Evolutionary conservation across 805 yeast species (phyloP).

Genomic region (Kregervanrija pseudodelftensis): DNA sequence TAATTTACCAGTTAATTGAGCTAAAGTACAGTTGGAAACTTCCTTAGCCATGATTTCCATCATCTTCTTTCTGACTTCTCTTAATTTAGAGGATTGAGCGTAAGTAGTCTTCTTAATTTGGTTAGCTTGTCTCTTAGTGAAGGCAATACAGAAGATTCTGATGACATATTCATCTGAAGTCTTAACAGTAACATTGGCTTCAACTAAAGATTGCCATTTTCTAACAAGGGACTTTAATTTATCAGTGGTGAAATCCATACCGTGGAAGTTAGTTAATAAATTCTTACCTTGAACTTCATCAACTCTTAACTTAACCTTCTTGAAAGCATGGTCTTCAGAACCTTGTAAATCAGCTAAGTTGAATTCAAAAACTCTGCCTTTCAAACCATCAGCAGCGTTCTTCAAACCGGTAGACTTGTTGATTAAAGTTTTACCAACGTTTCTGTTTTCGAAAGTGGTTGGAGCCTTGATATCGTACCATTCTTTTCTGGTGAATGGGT

Average conservation of each 20-base stretch:
- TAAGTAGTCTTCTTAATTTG: slow-evolving; percentile 96
- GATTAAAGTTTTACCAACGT: slow-evolving; percentile 96
- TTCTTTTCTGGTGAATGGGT: slow-evolving; percentile 99
- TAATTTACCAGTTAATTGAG: slow-evolving; percentile 95
- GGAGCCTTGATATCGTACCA: slow-evolving; percentile 99
- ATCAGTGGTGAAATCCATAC: slow-evolving; percentile 96
- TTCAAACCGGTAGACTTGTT: slow-evolving; percentile 98
- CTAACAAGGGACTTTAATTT: slow-evolving; percentile 96
- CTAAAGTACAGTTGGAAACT: slow-evolving; percentile 88
- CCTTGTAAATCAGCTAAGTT: slow-evolving; percentile 97
- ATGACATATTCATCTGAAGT: slow-evolving; percentile 96
- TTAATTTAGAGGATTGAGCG: slow-evolving; percentile 96
- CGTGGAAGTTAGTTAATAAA: slow-evolving; percentile 99
- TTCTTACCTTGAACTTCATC: slow-evolving; percentile 99
- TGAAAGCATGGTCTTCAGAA: slow-evolving; percentile 97
- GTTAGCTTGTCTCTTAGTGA: slow-evolving; percentile 96
- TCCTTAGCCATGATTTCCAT: slow-evolving; percentile 93
- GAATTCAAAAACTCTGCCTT: slow-evolving; percentile 96
- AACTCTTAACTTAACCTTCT: slow-evolving; percentile 95
- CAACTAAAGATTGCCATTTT: slow-evolving; percentile 98
- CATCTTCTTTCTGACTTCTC: slow-evolving; percentile 97
- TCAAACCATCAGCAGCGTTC: slow-evolving; percentile 96
- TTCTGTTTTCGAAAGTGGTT: slow-evolving; percentile 96
- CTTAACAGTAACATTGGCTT: slow-evolving; percentile 97
- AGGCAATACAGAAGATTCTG: slow-evolving; percentile 94